Percentiles rank a stretch among this genome's conserved stretches.
Conservation (phyloP, 225 moss, liverwort and hornwort genomes). For the Bryum argenteum region DNA sequence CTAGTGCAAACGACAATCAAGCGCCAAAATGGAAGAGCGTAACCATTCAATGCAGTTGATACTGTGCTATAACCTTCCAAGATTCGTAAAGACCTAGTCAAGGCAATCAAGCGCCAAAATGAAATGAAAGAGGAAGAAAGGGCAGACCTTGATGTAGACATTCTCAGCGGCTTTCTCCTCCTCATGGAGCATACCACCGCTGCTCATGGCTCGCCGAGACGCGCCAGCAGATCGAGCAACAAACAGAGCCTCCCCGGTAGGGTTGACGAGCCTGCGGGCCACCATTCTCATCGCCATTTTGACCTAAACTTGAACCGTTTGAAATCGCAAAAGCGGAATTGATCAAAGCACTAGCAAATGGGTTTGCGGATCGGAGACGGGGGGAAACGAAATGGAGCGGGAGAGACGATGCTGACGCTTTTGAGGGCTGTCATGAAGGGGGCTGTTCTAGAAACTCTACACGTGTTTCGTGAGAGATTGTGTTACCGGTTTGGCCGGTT, state of each 20-base stretch:
- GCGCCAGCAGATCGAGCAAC: constrained; percentile 42
- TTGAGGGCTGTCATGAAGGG: no score
- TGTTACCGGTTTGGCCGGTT: neutral
- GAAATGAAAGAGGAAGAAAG: no score
- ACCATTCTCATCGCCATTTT: constrained; percentile 71
- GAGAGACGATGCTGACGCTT: neutral
- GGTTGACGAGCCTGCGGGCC: constrained; percentile 67
- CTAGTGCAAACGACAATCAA: no score
- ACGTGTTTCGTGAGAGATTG: constrained; percentile 18
- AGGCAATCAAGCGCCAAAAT: no score
- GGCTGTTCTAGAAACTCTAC: neutral
- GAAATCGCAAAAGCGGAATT: neutral
- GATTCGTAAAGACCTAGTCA: no score
- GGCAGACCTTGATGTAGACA: constrained; percentile 70
- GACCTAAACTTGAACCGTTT: neutral
- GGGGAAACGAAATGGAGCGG: neutral
- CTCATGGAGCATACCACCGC: constrained; percentile 40
- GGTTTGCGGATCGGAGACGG: neutral
- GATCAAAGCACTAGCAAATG: neutral
- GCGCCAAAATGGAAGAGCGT: no score
- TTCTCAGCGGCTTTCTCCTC: constrained; percentile 86
- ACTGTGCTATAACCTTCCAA: no score
- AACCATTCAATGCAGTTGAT: no score
- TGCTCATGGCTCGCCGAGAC: constrained; percentile 47
- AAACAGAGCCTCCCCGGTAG: constrained; percentile 52